phyloP scores from a whole-genome alignment of 2,329 filamentous ascomycete species.

The Sporothrix pseudoabietina region DNA sequence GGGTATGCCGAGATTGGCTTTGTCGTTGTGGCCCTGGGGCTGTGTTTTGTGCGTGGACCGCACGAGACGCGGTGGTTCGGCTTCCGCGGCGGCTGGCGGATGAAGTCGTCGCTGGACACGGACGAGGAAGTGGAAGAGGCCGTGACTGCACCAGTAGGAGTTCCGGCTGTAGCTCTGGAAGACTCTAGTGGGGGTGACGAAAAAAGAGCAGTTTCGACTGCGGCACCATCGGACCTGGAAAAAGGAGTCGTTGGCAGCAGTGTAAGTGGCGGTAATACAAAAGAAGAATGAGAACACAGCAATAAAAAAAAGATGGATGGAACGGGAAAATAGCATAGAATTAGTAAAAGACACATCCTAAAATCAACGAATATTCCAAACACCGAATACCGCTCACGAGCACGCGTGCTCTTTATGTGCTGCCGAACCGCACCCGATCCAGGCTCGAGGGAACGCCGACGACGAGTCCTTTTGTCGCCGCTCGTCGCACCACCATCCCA shows the following conservation, averaged over 20 bases:
- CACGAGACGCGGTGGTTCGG: slow-evolving; percentile 47
- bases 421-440: slow-evolving; percentile 28
- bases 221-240: neutral
- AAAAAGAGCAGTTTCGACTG: neutral
- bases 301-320: neutral
- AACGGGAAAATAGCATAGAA: neutral
- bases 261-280: neutral
- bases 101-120: slow-evolving; percentile 12
- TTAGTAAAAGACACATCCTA: neutral
- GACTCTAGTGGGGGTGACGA: slow-evolving; percentile 14
- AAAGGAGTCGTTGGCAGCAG: neutral
- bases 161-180: neutral
- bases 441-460: slow-evolving; percentile 19
- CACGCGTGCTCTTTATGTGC: slow-evolving; percentile 25
- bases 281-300: neutral
- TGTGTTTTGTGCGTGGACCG: slow-evolving; percentile 42
- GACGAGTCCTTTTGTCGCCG: slow-evolving; percentile 33
- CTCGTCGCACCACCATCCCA: slow-evolving; percentile 41
- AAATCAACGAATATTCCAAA: neutral
- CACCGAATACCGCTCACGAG: neutral
- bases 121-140: neutral
- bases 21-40: slow-evolving; percentile 25
- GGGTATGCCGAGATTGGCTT: slow-evolving; percentile 31
- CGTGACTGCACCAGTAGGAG: neutral
- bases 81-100: slow-evolving; percentile 47